Conservation (phyloP, 306 rosid species). For the Ormosia emarginata region DNA sequence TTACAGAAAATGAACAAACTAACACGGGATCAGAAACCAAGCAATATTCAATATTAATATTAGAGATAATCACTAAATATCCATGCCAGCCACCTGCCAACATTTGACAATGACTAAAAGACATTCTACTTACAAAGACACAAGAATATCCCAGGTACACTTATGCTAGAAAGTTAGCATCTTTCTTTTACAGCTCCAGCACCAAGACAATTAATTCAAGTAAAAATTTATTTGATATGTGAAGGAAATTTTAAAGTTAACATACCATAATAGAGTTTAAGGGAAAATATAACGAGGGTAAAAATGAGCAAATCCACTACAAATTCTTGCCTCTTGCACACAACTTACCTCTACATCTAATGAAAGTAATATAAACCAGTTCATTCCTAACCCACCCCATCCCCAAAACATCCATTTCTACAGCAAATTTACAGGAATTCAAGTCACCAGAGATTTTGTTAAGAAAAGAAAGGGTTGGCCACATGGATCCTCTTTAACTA, state of each 20-base stretch:
- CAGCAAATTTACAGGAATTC: background rate
- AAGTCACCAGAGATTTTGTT: too few species aligned
- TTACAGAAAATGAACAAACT: background rate
- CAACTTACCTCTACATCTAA: background rate
- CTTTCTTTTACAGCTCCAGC: too few species aligned
- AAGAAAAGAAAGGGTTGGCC: too few species aligned
- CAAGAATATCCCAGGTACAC: background rate
- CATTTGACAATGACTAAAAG: background rate
- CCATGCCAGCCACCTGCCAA: background rate
- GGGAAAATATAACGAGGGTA: too few species aligned
- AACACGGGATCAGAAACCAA: background rate
- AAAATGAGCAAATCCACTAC: too few species aligned
- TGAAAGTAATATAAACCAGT: background rate
- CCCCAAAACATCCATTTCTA: too few species aligned
- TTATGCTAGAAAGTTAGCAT: background rate
- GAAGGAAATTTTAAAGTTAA: too few species aligned
- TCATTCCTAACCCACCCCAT: background rate
- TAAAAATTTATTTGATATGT: too few species aligned
- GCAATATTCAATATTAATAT: background rate
- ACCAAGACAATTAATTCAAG: too few species aligned
- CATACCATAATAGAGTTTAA: too few species aligned
- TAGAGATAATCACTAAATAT: background rate
- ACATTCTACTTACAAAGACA: background rate
- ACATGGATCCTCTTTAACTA: too few species aligned
- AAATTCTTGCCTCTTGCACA: too few species aligned